Evolutionary conservation across 2,329 filamentous ascomycete species (phyloP), one percentile per base, ranked within the genome.

Genomic region (Mycogone perniciosa): DNA sequence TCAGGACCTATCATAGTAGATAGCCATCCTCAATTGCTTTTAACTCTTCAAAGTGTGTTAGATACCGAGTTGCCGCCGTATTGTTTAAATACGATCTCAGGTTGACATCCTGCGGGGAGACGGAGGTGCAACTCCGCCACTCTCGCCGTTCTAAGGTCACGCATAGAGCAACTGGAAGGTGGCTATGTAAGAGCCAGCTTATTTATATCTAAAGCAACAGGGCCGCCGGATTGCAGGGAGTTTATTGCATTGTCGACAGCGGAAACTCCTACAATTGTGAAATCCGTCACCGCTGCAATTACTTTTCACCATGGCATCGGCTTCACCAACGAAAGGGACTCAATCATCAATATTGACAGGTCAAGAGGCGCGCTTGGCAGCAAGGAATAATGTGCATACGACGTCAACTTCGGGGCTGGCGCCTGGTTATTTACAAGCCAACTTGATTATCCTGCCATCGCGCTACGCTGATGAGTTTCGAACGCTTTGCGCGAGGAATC

Each of bases 401-500:
- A 64, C 64, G 33, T 65, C 68, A 20, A 85, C 80, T 1, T 72
- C 79, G 1, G 79, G 80, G 9, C 65, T 81, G 2, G 77, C 80
- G 2, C 76, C 77, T 0, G 71, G 70, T 9, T 73, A 77, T 57
- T 66, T 85, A 10, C 81, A 85, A 69, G 80, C 81, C 37, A 85
- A 85, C 57, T 69, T 85, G 35, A 72, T 85, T 37, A 70, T 84
- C 8, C 69, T 85, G 1, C 81, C 80, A 0, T 75, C 73, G 1
- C 63, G 67, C 31, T 79, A 82, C 61, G 80, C 81, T 9, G 46
- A 67, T 13, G 77, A 84, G 61, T 85, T 84, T 62, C 72, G 76
- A 9, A 62, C 73, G 13, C 75, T 85, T 27, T 85, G 81, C 62
- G 69, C 71, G 1, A 73, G 80, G 44, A 85, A 85, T 56, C 79